Base-by-base conservation (phyloP, 352 stramenopile genomes). In the Plasmopara viticola region DNA sequence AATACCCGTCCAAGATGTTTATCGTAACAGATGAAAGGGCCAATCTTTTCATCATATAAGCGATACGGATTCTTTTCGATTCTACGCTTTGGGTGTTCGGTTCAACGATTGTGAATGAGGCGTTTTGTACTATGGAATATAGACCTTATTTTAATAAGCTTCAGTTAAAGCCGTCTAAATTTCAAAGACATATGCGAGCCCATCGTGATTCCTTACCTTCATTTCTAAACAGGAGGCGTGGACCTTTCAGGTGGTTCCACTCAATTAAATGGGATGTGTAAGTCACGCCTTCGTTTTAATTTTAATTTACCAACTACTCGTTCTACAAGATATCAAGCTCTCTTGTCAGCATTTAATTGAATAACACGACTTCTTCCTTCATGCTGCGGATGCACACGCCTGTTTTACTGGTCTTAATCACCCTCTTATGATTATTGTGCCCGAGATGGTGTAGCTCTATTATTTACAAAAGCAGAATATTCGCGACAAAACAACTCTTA, bases 1-100 rank as follows among this genome's bases (percentile, higher is more conserved):
- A 48, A 6, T 37, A 48, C 29, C 49, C 49, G 2, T 10, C 37
- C n/a, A 56, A 56, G 34, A 25, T 25, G 5, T 52, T 10, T 20
- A 33, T 52, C 6, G 2, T 52, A 13, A 52, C 9, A 1, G 10
- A 17, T 17, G 31, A 15, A 5, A 3, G 0, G 0, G 31, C 46
- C 6, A 18, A 34, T 20, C 3, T 52, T 44, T 33, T 52, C 34
- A 35, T 20, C 33, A 44, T 35, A 7, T 37, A 44, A 2, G 37
- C 31, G 9, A 52, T 52, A 9, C 46, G 0, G 7, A 1, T 37
- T 6, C 18, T 48, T 5, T 8, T 25, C 2, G 25, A 37, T 9
- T 9, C 30, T 9, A 7, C 13, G 4, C 25, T 17, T 9, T 34
- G 42, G 20, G 6, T 37, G 33, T 7, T 18, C 4, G 28, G 1